phyloP scores from a whole-genome alignment of 2,329 filamentous ascomycete genomes.

The Xylaria sp. region DNA sequence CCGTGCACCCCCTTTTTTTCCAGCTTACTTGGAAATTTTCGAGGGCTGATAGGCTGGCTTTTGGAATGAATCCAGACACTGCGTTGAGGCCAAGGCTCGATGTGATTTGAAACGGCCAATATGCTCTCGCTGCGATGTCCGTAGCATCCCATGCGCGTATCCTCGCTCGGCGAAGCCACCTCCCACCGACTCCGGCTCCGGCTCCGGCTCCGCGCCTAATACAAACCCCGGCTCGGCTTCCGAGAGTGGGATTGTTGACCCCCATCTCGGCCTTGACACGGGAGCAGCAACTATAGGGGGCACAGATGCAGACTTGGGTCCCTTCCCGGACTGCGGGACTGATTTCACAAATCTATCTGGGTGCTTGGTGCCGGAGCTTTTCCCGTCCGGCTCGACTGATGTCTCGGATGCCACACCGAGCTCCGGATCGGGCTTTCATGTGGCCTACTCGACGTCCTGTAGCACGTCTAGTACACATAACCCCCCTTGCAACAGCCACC shows the following conservation, averaged over 20 bases:
- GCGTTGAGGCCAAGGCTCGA: conserved; percentile 45
- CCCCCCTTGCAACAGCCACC: neutral
- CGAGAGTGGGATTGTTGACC: neutral
- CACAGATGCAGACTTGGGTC: neutral
- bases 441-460: conserved; percentile 7
- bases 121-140: conserved; percentile 43
- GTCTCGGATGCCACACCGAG: conserved; percentile 6
- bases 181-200: conserved; percentile 14
- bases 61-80: conserved; percentile 29
- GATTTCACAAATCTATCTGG: conserved; percentile 9
- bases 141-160: conserved; percentile 41
- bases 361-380: conserved; percentile 10
- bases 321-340: conserved; percentile 15
- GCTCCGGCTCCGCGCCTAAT: neutral
- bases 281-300: neutral
- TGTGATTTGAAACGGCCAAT: conserved; percentile 43
- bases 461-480: neutral
- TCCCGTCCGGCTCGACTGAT: neutral
- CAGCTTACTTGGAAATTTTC: neutral
- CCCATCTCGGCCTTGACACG: neutral
- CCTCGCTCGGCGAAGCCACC: conserved; percentile 16
- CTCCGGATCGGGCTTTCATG: conserved; percentile 4
- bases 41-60: conserved; percentile 8
- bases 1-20: neutral
- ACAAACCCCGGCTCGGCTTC: neutral